Evolutionary conservation across 805 yeast genomes (phyloP), one percentile per base, ranked within the genome.

Genomic region (Candida gorgasii): DNA sequence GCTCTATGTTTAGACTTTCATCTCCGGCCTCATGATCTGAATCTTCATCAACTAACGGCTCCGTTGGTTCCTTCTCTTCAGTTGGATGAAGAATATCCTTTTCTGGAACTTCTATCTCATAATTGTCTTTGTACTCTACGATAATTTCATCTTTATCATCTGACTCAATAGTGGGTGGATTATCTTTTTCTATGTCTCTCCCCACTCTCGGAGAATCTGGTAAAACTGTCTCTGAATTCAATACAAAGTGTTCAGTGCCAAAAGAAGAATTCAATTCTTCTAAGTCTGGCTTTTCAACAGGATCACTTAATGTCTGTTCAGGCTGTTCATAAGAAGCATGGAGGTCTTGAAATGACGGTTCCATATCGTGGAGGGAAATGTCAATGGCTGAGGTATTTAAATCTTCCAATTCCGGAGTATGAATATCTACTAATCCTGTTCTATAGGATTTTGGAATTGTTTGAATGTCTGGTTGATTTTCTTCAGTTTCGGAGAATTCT

Each of bases 71-170:
- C 9, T 7, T n/a, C 9, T 28, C 35, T 29, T 28, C 41, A 23
- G 40, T 31, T 5, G 39, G 44, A 31, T 42, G 45, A 9, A 36
- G 12, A 3, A 42, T 42, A 5, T 42, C 41, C 4, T 26, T 14
- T 13, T 30, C 34, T 4, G 24, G 24, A 15, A 41, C 15, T 12
- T 29, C 13, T 3, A 42, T 9, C 17, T 36, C 45, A 4, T 30
- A 40, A 26, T 36, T 28, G 6, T 36, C 28, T 12, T 17, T 24
- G 18, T 42, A 42, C 18, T 42, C 40, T 1, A 42, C 22, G 3
- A 41, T 8, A 12, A 12, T 7, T 28, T 14, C 30, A 8, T 18
- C 39, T 4, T 19, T 15, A 20, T 19, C 27, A 20, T 24, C 29
- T 34, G n/a, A 7, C 12, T 24, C 28, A 24, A 24, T 13, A 5